phyloP scores from a whole-genome alignment of 148 eudicot species.

The Vaccinium myrtillus region DNA sequence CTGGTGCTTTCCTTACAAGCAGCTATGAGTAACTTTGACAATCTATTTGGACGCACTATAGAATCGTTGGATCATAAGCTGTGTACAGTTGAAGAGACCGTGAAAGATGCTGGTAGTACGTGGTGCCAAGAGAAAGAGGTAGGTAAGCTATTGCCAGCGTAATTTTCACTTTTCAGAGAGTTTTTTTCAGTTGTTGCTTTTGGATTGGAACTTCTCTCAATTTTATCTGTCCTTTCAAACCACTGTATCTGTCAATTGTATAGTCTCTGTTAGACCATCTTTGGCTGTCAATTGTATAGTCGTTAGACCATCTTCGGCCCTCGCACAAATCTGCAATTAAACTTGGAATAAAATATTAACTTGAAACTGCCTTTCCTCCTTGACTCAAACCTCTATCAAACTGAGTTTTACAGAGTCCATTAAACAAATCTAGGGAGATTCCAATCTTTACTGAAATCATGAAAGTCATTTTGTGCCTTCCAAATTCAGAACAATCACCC shows the following conservation, averaged over 20 bases:
- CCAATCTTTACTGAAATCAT: neutral
- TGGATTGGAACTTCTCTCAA: neutral
- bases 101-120: constrained; percentile 37
- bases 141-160: constrained; percentile 37
- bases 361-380: neutral
- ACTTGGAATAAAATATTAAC: neutral
- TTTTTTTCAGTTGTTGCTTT: neutral
- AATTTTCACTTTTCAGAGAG: neutral
- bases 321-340: neutral
- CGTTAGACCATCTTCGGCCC: neutral
- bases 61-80: constrained; percentile 51
- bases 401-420: neutral
- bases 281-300: neutral
- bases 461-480: neutral
- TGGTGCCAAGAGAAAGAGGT: constrained; percentile 71
- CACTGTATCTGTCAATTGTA: neutral
- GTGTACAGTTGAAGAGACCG: constrained; percentile 37
- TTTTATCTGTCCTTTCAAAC: neutral
- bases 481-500: neutral
- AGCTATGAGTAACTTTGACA: constrained; percentile 54
- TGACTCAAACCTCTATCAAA: neutral
- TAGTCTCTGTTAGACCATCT: neutral
- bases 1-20: constrained; percentile 46
- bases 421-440: neutral
- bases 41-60: constrained; percentile 41